phyloP scores from a whole-genome alignment of 352 stramenopile species.

The Phytophthora sansomeana region DNA sequence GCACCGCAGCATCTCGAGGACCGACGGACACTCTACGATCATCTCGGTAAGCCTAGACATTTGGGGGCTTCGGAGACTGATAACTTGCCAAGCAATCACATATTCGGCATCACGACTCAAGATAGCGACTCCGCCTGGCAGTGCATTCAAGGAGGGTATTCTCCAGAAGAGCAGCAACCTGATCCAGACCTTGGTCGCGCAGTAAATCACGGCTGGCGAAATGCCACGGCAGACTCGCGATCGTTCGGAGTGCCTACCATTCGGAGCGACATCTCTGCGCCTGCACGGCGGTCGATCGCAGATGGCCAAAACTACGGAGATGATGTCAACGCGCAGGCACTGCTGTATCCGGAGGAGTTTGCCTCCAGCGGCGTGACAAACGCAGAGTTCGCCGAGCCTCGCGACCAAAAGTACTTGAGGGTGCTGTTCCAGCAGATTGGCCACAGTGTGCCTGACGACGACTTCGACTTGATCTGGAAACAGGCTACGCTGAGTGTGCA shows the following conservation, averaged over 20 bases:
- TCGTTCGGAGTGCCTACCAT: constrained; percentile 90
- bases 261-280: constrained; percentile 82
- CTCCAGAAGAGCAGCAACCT: constrained; percentile 78
- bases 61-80: constrained; percentile 51
- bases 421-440: constrained; percentile 79
- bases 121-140: constrained; percentile 63
- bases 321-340: constrained; percentile 76
- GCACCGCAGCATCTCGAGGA: constrained; percentile 77
- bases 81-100: constrained; percentile 50
- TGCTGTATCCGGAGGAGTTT: constrained; percentile 90
- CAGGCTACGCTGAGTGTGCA: constrained; percentile 49
- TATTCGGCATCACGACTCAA: constrained; percentile 71
- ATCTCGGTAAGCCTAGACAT: constrained; percentile 76
- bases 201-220: constrained; percentile 90
- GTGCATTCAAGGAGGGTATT: constrained; percentile 89
- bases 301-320: constrained; percentile 93
- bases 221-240: constrained; percentile 60
- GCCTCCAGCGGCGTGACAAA: constrained; percentile 82
- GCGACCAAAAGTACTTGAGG: constrained; percentile 65
- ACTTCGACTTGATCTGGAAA: constrained; percentile 80
- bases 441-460: constrained; percentile 60
- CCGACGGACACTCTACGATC: constrained; percentile 75
- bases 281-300: constrained; percentile 79
- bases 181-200: constrained; percentile 85
- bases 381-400: constrained; percentile 80